Conservation (phyloP, 2,329 filamentous ascomycete genomes). For the Cytospora schulzeri region DNA sequence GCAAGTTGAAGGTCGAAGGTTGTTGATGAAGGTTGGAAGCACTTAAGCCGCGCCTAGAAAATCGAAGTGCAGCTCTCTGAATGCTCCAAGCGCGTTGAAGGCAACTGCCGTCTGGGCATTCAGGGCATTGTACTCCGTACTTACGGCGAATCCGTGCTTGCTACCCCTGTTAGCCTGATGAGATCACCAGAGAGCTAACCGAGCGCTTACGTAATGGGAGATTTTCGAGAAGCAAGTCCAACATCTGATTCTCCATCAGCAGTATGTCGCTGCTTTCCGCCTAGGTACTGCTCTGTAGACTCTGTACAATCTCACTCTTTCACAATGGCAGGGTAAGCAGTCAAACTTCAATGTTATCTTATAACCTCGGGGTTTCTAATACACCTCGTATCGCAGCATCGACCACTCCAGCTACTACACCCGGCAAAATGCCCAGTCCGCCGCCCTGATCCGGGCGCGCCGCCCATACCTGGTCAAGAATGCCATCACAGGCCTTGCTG, state of each 20-base stretch:
- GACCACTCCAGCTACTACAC: slow-evolving; percentile 82
- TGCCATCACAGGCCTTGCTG: slow-evolving; percentile 73
- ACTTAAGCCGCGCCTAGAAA: neutral
- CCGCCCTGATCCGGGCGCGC: slow-evolving; percentile 87
- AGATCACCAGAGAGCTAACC: slow-evolving; percentile 18
- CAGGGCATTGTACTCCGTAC: neutral
- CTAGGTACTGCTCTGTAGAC: neutral
- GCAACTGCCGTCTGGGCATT: slow-evolving; percentile 6
- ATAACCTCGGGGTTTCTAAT: too few relatives aligned
- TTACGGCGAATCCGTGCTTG: neutral
- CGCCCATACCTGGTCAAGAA: slow-evolving; percentile 93
- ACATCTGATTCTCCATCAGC: slow-evolving; percentile 22
- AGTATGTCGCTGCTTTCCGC: neutral
- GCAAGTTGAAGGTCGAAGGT: neutral
- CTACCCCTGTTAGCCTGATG: slow-evolving; percentile 10
- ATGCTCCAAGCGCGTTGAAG: slow-evolving; percentile 8
- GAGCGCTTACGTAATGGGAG: slow-evolving; percentile 22
- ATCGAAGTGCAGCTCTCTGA: neutral
- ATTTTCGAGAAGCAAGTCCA: slow-evolving; percentile 11
- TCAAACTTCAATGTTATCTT: neutral
- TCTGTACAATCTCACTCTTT: slow-evolving; percentile 3
- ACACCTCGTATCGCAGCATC: slow-evolving; percentile 37
- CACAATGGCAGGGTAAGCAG: slow-evolving; percentile 27
- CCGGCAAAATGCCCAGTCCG: slow-evolving; percentile 79
- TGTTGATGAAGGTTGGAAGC: neutral